Evolutionary conservation across 257 asterid genomes (phyloP).

Genomic region (Leptodermis oblonga): DNA sequence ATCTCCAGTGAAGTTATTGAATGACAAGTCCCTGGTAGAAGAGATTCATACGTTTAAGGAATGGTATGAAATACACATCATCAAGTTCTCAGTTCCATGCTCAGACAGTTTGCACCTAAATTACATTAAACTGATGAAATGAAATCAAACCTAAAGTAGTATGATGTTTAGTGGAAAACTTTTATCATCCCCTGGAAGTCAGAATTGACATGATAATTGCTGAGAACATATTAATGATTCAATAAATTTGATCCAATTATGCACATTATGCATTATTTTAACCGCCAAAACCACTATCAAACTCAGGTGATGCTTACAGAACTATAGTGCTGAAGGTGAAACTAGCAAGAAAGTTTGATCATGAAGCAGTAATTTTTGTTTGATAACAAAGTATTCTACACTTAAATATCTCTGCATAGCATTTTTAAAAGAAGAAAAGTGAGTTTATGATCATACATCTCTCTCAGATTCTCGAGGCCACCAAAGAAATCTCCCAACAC

Average conservation of each 20-base stretch:
- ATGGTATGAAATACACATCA: not conserved
- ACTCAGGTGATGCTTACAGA: not conserved
- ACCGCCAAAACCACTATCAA: not conserved
- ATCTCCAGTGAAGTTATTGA: constrained; percentile 79
- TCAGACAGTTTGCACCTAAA: not conserved
- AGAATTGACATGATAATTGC: not conserved
- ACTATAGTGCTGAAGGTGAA: not conserved
- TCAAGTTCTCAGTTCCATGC: not conserved
- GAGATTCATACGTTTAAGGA: constrained; percentile 17
- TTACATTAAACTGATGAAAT: not conserved
- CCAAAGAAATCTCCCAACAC: constrained; percentile 62
- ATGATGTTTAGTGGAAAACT: not conserved
- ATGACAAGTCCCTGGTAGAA: constrained; percentile 75
- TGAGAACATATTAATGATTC: not conserved
- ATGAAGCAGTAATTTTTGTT: not conserved
- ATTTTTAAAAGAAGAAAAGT: not conserved
- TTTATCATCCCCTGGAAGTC: not conserved
- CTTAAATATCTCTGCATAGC: not conserved
- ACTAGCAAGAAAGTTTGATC: not conserved
- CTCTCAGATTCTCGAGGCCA: constrained; percentile 55
- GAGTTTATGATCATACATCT: constrained; percentile 44
- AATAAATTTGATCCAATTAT: not conserved
- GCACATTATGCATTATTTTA: not conserved
- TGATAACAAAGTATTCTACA: not conserved
- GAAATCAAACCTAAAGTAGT: not conserved